Conservation (phyloP, 1,139 yeast genomes). For the Saccharomyces hybrid region DNA sequence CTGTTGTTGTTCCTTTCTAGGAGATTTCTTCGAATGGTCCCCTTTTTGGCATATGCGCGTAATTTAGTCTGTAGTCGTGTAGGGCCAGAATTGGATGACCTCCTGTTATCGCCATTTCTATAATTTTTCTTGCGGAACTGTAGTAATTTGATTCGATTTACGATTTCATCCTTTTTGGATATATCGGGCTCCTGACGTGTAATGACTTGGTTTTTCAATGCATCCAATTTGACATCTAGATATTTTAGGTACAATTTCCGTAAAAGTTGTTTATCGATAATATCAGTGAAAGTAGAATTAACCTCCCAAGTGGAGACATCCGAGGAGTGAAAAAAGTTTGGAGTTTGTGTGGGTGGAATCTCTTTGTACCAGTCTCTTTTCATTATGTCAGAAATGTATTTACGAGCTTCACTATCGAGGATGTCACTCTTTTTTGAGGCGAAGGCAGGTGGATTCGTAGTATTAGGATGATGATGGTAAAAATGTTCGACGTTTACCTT, state of each 20-base stretch:
- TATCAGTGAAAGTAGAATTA: constrained; percentile 12
- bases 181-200: constrained; percentile 7
- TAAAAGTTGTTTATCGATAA: constrained; percentile 9
- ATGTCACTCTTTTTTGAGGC: constrained; percentile 11
- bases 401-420: constrained; percentile 15
- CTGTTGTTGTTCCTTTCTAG: background rate
- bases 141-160: constrained; percentile 4
- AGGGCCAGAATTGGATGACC: constrained; percentile 14
- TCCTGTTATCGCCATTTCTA: background rate
- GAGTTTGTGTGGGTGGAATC: constrained; percentile 20
- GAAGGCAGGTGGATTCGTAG: constrained; percentile 13
- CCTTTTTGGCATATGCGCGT: constrained; percentile 35
- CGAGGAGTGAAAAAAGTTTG: constrained; percentile 21
- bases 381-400: constrained; percentile 15
- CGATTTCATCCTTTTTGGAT: constrained; percentile 7
- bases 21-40: constrained; percentile 8
- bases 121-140: background rate
- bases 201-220: constrained; percentile 16
- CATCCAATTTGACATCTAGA: constrained; percentile 19
- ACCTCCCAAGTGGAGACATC: constrained; percentile 28
- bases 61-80: constrained; percentile 27
- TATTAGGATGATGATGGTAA: constrained; percentile 10
- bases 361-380: constrained; percentile 13
- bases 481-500: constrained; percentile 14
- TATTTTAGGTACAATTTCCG: constrained; percentile 15